Evolutionary conservation across 1,284 basidiomycete genomes (phyloP), one percentile per base, ranked within the genome.

Genomic region (Cryptococcus sp.): DNA sequence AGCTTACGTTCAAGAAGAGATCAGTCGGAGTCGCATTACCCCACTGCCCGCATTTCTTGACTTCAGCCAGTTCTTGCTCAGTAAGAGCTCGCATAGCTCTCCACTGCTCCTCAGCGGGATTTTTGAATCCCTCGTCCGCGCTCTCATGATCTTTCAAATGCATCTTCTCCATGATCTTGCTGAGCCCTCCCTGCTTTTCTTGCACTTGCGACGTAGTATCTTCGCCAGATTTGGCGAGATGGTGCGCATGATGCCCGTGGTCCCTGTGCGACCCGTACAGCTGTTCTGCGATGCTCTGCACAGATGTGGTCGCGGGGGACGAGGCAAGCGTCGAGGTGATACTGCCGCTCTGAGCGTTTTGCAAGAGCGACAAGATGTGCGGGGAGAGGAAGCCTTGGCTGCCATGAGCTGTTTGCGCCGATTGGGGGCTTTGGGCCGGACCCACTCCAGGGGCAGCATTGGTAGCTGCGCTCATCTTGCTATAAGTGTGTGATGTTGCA

Each of bases 1-100:
- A n/a, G 58, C 65, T 55, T 45, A 69, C 67, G 42, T 68, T 66
- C 20, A 67, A 54, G 54, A 71, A 71, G 13, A 66, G 54, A 8
- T 67, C 65, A 47, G 61, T 63, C 1, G 69, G 69, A 46, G 58
- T 23, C 3, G 57, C 47, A 1, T 50, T 54, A 2, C 65, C 65
- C 69, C 69, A 71, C 45, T 63, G 54, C 0, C 69, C 69, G 38
- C 57, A 67, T 17, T 47, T 47, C 41, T 51, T 62, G 19, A 71
- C 55, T 45, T 68, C 63, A n/a, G 46, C 65, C 3, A 71, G 51
- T 61, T 75, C 60, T 13, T 62, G 51, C 13, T 54, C 40, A 7
- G 41, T 55, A 17, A 69, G 46, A 17, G 59, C 51, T 27, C 58
- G 47, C 54, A 72, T 69, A 41, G 56, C 49, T 15, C 48, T 35